A percentile compares a stretch with the other conserved stretches of the same genome.
These are phyloP conservation scores for Cryptosporidium parvum DNA, from an alignment of 169 alveolate genomes.

Conservation along the genomic window DNA sequence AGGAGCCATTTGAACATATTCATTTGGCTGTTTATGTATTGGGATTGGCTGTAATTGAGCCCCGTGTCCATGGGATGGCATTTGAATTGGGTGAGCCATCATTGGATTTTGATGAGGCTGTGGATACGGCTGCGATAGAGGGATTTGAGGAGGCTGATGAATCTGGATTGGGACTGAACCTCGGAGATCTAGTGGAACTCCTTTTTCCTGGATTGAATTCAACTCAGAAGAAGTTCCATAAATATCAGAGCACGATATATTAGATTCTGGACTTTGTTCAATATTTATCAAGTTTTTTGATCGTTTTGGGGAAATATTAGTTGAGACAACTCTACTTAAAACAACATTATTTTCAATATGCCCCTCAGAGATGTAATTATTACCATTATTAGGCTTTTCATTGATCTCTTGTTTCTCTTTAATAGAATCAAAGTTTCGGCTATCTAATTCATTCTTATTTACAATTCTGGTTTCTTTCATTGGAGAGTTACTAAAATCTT, in stretches of 20 bases:
- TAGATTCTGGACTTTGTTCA: not conserved
- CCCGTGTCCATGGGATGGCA: not conserved
- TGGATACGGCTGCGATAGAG: not conserved
- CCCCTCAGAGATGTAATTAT: not conserved
- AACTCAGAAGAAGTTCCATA: not conserved
- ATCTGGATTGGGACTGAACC: not conserved
- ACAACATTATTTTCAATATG: not conserved
- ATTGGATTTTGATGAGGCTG: conserved; percentile 4
- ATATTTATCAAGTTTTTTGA: not conserved
- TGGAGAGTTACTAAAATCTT: not conserved
- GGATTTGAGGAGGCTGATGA: not conserved
- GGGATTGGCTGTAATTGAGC: not conserved
- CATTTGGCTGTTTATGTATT: not conserved
- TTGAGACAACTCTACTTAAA: not conserved
- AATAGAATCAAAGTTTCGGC: not conserved
- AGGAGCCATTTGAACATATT: not conserved
- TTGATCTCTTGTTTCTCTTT: not conserved
- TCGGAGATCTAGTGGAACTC: not conserved
- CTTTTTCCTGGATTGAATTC: not conserved
- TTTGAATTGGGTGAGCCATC: not conserved
- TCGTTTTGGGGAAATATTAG: conserved; percentile 1
- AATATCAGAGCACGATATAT: not conserved
- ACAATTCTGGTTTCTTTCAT: conserved; percentile 16
- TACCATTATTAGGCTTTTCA: not conserved
- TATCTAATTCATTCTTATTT: not conserved